Conservation (phyloP, 768 basidiomycete genomes). For the Amanita exitialis region DNA sequence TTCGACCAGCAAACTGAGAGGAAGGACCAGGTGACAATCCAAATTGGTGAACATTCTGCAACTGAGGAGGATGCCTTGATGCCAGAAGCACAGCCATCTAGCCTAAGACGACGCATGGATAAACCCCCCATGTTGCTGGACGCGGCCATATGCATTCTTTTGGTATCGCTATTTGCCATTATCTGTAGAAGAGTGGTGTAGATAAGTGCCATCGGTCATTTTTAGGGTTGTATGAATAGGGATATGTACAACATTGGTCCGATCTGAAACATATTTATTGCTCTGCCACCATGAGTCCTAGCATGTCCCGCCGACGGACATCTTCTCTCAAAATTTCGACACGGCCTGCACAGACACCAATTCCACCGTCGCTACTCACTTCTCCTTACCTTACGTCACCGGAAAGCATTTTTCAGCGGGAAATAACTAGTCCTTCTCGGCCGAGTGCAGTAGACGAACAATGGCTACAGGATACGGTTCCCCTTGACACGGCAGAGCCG, state of each 20-base stretch:
- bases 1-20: background rate
- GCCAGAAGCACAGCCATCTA: background rate
- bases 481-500: slow-evolving; percentile 17
- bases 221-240: slow-evolving; percentile 5
- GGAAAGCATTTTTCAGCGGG: slow-evolving; percentile 35
- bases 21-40: background rate
- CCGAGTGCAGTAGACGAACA: slow-evolving; percentile 44
- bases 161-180: slow-evolving; percentile 59
- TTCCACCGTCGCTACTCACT: slow-evolving; percentile 47
- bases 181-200: slow-evolving; percentile 50
- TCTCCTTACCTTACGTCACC: slow-evolving; percentile 47
- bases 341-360: slow-evolving; percentile 29
- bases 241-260: background rate
- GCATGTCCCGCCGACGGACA: background rate
- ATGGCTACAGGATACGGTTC: slow-evolving; percentile 60
- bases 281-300: slow-evolving; percentile 6
- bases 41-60: background rate
- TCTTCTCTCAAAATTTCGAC: slow-evolving; percentile 25
- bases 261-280: background rate
- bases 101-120: slow-evolving; percentile 11
- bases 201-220: background rate
- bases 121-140: slow-evolving; percentile 61
- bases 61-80: background rate
- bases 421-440: slow-evolving; percentile 19
- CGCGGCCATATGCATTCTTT: slow-evolving; percentile 60